Evolutionary conservation across 495 filamentous ascomycete genomes (phyloP), one percentile per base, ranked within the genome.

Genomic region (Chaetomidium leptoderma): DNA sequence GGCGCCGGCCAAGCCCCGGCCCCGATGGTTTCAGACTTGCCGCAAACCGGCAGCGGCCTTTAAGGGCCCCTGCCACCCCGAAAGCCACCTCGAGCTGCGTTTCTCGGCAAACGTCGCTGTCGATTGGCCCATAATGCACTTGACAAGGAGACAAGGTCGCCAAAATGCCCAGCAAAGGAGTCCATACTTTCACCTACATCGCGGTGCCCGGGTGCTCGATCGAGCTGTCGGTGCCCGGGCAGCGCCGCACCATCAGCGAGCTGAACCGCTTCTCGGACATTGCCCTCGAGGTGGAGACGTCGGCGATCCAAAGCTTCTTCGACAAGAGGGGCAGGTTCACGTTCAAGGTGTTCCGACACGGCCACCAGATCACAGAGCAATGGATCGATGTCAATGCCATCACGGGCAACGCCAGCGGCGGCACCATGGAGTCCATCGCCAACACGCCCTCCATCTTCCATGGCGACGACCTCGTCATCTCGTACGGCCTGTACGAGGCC

Each of bases 401-500:
- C 23, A 79, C 75, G 0, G 78, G 79, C n/a, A 65, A 74, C 42
- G 59, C 77, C 11, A 72, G 66, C 42, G 70, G 69, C 14, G 78
- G 78, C 30, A 78, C 69, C 14, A 76, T 82, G 76, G 72, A 70
- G 30, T 68, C 65, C 19, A 77, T 80, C 58, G 71, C 68, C 35
- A 62, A 73, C 29, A 74, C 73, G 13, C 71, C 67, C 1, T 71
- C 75, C n/a, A 64, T 78, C 54, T 60, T 78, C 13, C 49, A 58
- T 30, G 68, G 60, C 40, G 58, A 69, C 45, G 63, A 73, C 37
- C 36, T 59, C 32, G 51, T 62, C 44, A 63, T 81, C 45, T 63
- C 61, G 0, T 83, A 79, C 58, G 78, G 80, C 17, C 74, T 81
- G 55, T 82, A 81, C 66, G 75, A 80, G 24, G 73, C 78, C 29